Evolutionary conservation across 1,284 basidiomycete species (phyloP).

Genomic region (Heterobasidion occidentale): DNA sequence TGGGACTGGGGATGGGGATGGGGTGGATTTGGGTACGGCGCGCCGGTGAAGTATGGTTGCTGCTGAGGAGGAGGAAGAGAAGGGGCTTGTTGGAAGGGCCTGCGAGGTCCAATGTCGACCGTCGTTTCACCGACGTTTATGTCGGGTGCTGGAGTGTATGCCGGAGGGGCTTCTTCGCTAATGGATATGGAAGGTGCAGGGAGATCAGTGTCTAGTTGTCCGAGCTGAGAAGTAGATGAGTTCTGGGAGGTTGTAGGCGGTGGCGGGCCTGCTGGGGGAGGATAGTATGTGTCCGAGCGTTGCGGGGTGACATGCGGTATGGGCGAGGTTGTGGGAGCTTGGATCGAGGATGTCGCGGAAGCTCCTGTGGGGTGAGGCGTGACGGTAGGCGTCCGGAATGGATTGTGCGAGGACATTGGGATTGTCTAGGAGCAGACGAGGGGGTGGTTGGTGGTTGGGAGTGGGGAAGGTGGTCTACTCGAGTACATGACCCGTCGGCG

Average conservation of each 20-base stretch:
- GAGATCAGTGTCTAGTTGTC: not conserved
- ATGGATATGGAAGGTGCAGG: not conserved
- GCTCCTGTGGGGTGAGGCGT: slow-evolving; percentile 18
- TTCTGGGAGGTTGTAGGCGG: not conserved
- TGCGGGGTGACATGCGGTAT: not conserved
- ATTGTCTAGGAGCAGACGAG: not conserved
- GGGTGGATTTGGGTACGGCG: not conserved
- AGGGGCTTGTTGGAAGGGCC: slow-evolving; percentile 50
- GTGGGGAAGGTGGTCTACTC: too few species aligned
- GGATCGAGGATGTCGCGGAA: not conserved
- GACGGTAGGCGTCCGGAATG: slow-evolving; percentile 20
- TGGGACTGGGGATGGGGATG: not conserved
- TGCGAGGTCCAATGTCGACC: slow-evolving; percentile 48
- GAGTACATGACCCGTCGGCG: too few species aligned
- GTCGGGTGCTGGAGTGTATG: slow-evolving; percentile 54
- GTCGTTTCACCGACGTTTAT: slow-evolving; percentile 47
- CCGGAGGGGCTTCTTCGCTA: slow-evolving; percentile 41
- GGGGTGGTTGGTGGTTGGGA: too few species aligned
- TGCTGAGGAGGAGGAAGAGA: slow-evolving; percentile 3
- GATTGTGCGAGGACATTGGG: slow-evolving; percentile 17
- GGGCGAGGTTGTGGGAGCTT: not conserved
- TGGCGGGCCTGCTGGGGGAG: not conserved
- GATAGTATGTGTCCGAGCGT: not conserved
- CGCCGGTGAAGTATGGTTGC: not conserved
- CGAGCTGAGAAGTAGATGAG: not conserved